Evolutionary conservation across 495 filamentous ascomycete genomes (phyloP), one percentile per base, ranked within the genome.

Genomic region (Hypoxylon fragiforme): DNA sequence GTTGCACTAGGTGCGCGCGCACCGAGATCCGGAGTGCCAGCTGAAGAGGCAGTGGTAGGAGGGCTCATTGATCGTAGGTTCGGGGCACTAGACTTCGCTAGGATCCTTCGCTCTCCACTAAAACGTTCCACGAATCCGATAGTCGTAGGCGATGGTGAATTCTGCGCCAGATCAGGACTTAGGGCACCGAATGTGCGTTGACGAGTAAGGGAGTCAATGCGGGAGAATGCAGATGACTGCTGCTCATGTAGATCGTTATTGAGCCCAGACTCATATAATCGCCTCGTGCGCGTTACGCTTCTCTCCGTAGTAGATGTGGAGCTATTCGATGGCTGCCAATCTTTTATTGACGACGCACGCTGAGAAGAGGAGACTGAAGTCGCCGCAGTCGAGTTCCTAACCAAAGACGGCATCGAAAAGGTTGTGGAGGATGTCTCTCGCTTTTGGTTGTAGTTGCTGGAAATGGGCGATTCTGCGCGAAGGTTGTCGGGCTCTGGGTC

Each of bases 341-440:
- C 63, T 68, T 76, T 75, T 56, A 78, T 16, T 4, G 77, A 78
- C 4, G 72, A 70, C 1, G 84, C 74, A 9, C 76, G 77, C 46
- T 90, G 84, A 13, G 58, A 57, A 11, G 92, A 96, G n/a, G 86
- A 84, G 46, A 96, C 76, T 0, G 94, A 98, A 3, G 92, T 97
- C 3, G 92, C 94, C 31, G 90, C 91, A 13, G 94, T 96, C 1
- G 94, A 97, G 11, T 81, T 84, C 9, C 89, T 84, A 18, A 81
- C 81, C 44, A 85, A 77, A 3, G 81, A 82, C 15, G 83, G 83
- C 1, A 78, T 84, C 1, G 92, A 96, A 15, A 85, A 88, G 0
- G 88, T 92, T 0, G 94, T 96, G 3, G 92, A 97, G 8, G 81
- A 82, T 0, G 94, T 97, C 50, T 90, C 90, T 6, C 92, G 77